Evolutionary conservation across 139 green algal genomes (phyloP).

Genomic region (Gonium pectorale): DNA sequence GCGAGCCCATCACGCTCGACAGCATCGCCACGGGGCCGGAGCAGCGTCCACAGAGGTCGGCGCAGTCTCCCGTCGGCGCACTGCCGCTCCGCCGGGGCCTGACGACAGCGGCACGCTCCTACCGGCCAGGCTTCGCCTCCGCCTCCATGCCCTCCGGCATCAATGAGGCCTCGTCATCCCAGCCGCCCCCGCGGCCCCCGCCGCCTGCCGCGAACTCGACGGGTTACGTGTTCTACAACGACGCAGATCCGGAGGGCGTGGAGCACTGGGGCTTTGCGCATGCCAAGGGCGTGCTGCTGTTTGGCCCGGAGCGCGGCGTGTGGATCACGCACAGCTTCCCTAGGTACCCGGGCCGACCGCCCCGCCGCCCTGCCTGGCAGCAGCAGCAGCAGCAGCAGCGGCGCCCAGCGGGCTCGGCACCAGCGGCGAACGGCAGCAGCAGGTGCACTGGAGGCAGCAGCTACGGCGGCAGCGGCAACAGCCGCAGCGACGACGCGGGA

Average conservation of each 20-base stretch:
- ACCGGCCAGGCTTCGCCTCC: too few relatives aligned
- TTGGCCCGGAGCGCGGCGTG: background rate
- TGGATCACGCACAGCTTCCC: slow-evolving; percentile 41
- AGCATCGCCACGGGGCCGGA: too few relatives aligned
- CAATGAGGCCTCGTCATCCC: too few relatives aligned
- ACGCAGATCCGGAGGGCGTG: slow-evolving; percentile 27
- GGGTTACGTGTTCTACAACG: slow-evolving; percentile 35
- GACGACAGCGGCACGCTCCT: too few relatives aligned
- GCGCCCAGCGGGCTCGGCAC: too few relatives aligned
- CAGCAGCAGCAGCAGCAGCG: background rate
- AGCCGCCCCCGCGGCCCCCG: too few relatives aligned
- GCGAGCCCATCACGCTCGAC: too few relatives aligned
- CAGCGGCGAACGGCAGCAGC: too few relatives aligned
- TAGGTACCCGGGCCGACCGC: slow-evolving; percentile 10
- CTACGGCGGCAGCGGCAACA: background rate
- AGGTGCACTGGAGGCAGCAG: background rate
- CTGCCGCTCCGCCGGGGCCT: too few relatives aligned
- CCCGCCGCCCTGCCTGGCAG: background rate
- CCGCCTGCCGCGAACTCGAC: background rate
- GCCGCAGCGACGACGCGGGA: background rate
- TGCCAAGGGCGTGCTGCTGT: slow-evolving; percentile 25
- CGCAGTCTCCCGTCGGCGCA: too few relatives aligned
- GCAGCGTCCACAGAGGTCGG: too few relatives aligned
- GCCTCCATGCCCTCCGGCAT: too few relatives aligned
- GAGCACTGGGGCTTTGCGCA: slow-evolving; percentile 34